These are phyloP conservation scores for Chrysoporthe deuterocubensis DNA, from an alignment of 2,329 filamentous ascomycete species.

Conservation along the genomic window DNA sequence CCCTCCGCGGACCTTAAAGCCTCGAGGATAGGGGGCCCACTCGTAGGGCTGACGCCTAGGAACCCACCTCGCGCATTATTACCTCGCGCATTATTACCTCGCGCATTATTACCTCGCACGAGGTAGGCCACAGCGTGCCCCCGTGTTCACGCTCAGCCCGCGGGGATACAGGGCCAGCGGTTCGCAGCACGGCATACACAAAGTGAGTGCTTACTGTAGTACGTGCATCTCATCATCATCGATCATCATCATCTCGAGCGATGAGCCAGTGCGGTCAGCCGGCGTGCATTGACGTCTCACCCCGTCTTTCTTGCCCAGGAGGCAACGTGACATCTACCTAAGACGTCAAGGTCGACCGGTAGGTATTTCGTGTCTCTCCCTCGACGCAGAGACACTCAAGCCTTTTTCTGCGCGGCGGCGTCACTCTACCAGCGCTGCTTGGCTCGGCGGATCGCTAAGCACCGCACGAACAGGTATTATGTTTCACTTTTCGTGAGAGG, in stretches of 20 bases:
- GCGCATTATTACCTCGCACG: not conserved
- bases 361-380: not conserved
- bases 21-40: not conserved
- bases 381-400: too few species aligned
- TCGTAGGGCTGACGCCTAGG: slow-evolving; percentile 4
- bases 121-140: not conserved
- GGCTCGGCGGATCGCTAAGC: too few species aligned
- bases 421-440: too few species aligned
- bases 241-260: not conserved
- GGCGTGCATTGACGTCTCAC: not conserved
- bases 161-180: too few species aligned
- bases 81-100: too few species aligned
- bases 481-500: not conserved
- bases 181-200: too few species aligned
- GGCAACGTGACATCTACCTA: not conserved
- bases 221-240: too few species aligned
- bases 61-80: not conserved
- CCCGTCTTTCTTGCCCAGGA: not conserved
- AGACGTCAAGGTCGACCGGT: not conserved
- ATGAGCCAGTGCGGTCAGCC: not conserved
- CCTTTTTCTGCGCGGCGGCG: too few species aligned
- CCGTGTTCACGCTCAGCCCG: too few species aligned
- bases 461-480: not conserved
- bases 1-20: not conserved
- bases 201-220: too few species aligned